Percentiles rank a stretch among this genome's conserved stretches.
phyloP scores from a whole-genome alignment of 2,329 filamentous ascomycete genomes.

The Ceratocystis ficicola region DNA sequence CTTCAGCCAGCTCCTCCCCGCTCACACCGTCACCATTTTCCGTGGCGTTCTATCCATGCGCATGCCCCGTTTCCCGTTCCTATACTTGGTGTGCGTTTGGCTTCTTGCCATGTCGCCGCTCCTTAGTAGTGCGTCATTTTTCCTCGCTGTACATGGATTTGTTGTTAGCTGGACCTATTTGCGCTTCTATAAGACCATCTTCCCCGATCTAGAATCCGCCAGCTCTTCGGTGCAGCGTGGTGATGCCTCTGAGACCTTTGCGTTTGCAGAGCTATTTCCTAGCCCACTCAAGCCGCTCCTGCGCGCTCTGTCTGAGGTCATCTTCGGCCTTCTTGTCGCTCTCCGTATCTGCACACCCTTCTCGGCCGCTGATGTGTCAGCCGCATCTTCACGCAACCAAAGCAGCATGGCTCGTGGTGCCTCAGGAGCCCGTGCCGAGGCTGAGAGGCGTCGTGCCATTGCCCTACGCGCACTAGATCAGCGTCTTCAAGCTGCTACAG shows the following conservation, averaged over 20 bases:
- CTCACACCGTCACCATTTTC: slow-evolving; percentile 92
- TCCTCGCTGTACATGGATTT: slow-evolving; percentile 71
- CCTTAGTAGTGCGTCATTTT: slow-evolving; percentile 58
- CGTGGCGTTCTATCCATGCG: slow-evolving; percentile 78
- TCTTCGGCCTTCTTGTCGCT: slow-evolving; percentile 65
- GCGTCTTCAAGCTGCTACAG: slow-evolving; percentile 71
- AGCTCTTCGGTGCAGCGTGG: slow-evolving; percentile 57
- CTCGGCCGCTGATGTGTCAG: slow-evolving; percentile 64
- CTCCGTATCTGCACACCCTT: slow-evolving; percentile 76
- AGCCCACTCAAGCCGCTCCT: slow-evolving; percentile 68
- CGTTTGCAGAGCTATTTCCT: slow-evolving; percentile 92
- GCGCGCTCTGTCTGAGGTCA: slow-evolving; percentile 55
- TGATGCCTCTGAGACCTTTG: slow-evolving; percentile 91
- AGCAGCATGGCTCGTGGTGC: slow-evolving; percentile 45
- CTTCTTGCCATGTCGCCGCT: slow-evolving; percentile 47
- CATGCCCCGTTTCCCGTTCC: slow-evolving; percentile 57
- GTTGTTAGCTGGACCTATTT: slow-evolving; percentile 88
- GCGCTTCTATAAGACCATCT: slow-evolving; percentile 77
- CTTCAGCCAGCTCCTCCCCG: slow-evolving; percentile 93
- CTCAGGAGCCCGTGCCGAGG: slow-evolving; percentile 70
- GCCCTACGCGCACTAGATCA: slow-evolving; percentile 89
- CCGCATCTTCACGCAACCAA: slow-evolving; percentile 55
- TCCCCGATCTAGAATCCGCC: slow-evolving; percentile 50
- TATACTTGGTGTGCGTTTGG: slow-evolving; percentile 64
- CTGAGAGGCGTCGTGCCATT: slow-evolving; percentile 75